These are phyloP conservation scores for Gossypium stocksii DNA, from an alignment of 345 rosid genomes.

Conservation along the genomic window DNA sequence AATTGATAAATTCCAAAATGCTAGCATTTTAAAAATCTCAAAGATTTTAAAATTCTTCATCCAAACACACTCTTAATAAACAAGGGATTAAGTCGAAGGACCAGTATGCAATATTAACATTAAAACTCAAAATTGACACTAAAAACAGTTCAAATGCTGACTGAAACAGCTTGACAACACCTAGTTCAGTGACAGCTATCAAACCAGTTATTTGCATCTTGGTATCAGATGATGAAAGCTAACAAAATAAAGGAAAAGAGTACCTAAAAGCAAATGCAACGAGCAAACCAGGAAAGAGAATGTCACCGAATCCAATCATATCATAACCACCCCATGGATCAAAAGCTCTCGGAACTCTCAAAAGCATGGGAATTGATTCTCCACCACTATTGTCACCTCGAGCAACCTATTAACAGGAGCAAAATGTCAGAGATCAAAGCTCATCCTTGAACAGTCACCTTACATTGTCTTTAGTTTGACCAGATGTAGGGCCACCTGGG, in stretches of 20 bases:
- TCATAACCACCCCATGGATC: conserved; percentile 98
- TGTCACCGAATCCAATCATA: conserved; percentile 99
- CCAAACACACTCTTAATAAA: background rate
- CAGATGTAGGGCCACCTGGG: background rate
- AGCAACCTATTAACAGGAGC: conserved; percentile 62
- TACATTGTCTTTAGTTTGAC: background rate
- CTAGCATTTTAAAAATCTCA: no score
- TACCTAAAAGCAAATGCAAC: conserved; percentile 81
- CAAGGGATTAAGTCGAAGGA: background rate
- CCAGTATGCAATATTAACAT: background rate
- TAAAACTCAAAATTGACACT: background rate
- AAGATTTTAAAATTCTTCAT: no score
- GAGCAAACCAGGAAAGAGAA: conserved; percentile 94
- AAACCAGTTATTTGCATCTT: background rate
- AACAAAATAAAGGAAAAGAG: background rate
- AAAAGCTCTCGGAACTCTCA: conserved; percentile 69
- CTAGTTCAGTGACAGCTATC: background rate
- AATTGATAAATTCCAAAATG: no score
- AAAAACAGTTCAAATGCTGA: background rate
- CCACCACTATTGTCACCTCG: conserved; percentile 89
- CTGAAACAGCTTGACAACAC: background rate
- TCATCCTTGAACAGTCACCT: background rate
- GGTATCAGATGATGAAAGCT: background rate
- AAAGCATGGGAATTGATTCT: conserved; percentile 89
- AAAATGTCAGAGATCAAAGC: conserved; percentile 5